These are phyloP conservation scores for Rhododendron griersonianum DNA, from an alignment of 148 eudicot genomes.

Conservation along the genomic window DNA sequence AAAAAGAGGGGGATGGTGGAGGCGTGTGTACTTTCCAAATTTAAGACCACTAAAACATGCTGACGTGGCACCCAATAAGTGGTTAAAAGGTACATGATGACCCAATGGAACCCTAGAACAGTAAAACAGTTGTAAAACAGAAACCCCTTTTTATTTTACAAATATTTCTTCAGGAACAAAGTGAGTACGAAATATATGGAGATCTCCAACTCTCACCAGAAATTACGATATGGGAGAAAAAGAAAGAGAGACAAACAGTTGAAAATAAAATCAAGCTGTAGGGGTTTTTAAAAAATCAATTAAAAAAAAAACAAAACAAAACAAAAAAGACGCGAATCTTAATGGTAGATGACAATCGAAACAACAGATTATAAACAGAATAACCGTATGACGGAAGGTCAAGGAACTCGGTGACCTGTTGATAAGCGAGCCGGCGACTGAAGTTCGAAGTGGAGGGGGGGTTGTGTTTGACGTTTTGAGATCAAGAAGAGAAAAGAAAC, in stretches of 20 bases:
- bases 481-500: neutral
- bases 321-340: neutral
- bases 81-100: neutral
- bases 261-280: neutral
- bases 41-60: neutral
- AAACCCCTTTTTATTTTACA: neutral
- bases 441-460: neutral
- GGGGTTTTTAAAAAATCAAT: neutral
- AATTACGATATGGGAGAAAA: neutral
- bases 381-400: neutral
- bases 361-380: neutral
- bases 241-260: neutral
- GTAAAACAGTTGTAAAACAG: neutral
- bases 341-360: neutral
- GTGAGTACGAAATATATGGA: neutral
- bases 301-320: neutral
- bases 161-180: neutral
- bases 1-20: neutral
- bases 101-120: slow-evolving; percentile 9
- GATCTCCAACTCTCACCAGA: neutral
- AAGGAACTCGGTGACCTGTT: neutral
- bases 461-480: neutral
- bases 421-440: neutral
- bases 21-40: neutral
- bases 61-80: neutral